These are phyloP conservation scores for Aspergillus olivimuriae DNA, from an alignment of 495 filamentous ascomycete genomes.

Conservation along the genomic window DNA sequence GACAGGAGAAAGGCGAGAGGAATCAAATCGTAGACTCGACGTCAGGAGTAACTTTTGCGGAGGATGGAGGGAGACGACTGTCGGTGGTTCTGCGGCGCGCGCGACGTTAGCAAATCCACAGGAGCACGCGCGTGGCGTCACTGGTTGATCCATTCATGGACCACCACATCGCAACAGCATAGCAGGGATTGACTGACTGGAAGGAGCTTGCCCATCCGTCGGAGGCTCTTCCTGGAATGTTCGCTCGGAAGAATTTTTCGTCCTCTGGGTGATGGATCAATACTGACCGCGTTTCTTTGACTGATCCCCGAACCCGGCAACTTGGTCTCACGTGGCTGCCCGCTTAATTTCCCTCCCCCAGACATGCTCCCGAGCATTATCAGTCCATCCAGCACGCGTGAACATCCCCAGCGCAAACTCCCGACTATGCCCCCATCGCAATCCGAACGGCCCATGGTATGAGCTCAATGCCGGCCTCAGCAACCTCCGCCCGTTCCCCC, in stretches of 20 bases:
- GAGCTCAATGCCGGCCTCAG: slow-evolving; percentile 55
- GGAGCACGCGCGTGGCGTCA: slow-evolving; percentile 13
- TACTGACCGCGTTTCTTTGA: background rate
- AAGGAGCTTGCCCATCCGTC: no score
- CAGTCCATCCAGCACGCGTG: background rate
- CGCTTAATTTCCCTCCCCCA: background rate
- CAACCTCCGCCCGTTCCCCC: slow-evolving; percentile 50
- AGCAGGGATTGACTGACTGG: no score
- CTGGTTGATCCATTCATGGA: background rate
- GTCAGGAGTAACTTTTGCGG: background rate
- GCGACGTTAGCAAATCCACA: slow-evolving; percentile 10
- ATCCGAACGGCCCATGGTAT: slow-evolving; percentile 45
- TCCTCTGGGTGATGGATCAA: background rate
- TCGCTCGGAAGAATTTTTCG: background rate
- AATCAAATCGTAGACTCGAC: background rate
- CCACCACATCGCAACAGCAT: no score
- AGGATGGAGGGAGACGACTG: background rate
- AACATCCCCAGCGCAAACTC: background rate
- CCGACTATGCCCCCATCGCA: background rate
- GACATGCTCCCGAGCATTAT: background rate
- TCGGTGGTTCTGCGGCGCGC: slow-evolving; percentile 4
- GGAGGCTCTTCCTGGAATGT: no score
- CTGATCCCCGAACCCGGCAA: background rate
- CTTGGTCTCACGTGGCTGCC: slow-evolving; percentile 5
- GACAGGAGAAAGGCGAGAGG: background rate